Evolutionary conservation across 306 rosid genomes (phyloP), one percentile per base, ranked within the genome.

Genomic region (Cucurbita ficifolia): DNA sequence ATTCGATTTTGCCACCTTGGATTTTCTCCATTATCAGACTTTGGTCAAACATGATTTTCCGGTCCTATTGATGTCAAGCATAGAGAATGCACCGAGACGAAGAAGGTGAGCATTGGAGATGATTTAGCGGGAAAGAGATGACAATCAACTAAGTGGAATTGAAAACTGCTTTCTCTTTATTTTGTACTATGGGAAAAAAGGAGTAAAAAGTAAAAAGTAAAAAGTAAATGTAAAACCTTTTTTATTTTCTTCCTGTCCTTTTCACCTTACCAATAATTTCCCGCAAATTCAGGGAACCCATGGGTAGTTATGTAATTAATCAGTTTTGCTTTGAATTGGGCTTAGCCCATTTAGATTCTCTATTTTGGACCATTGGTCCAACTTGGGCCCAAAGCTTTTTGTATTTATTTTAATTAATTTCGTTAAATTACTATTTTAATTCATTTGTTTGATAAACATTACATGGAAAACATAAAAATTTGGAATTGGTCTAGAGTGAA

Each of bases 401-500:
- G 13, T 54, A 54, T 6, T 29, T 53, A n/a, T 53, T 18, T 53
- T n/a, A 14, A 18, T 53, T 53, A 19, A 53, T 7, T 7, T 6
- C 1, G 22, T 52, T 52, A 5, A 49, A 49, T 49, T 14, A 45
- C 14, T 10, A 45, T 45, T 45, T 10, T 40, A 29, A 29, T 29
- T 29, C 2, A 29, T 29, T 29, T 29, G 33, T 29, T 29, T 2
- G 33, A 29, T 24, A 29, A 24, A 46, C 16, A 46, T 11, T 46
- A 46, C 51, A 46, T 10, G 16, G 51, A 9, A 3, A 1, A 49
- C 3, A 50, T 5, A 5, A 50, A 62, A 62, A 38, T 36, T 18
- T 18, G n/a, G 36, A 64, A 19, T 18, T 4, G 22, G 13, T 35
- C 24, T 62, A 81, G 5, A 67, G 79, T 50, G 88, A 80, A 35